Evolutionary conservation across 2,329 filamentous ascomycete genomes (phyloP), one percentile per base, ranked within the genome.

Genomic region (Aspergillus ibericus): DNA sequence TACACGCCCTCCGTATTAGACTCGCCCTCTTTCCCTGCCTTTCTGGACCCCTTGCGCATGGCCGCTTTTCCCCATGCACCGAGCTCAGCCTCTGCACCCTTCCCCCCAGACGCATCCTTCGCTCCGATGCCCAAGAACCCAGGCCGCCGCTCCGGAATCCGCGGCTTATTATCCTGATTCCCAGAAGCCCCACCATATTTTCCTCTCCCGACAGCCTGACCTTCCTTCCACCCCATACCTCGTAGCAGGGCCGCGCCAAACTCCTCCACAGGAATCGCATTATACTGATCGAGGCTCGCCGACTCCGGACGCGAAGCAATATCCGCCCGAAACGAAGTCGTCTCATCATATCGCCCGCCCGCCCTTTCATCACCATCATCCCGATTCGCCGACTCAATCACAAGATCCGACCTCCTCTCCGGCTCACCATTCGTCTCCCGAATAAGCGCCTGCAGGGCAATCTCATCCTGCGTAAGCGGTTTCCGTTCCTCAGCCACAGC

Each of bases 151-250:
- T 89, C 88, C 13, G 87, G 81, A 16, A 87, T 79, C 62, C 85
- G 88, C 35, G 87, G 81, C 64, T 89, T 89, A 5, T 78, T 81
- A 3, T 80, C 74, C 1, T 81, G 82, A 48, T 80, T 77, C 61
- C 68, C 62, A 35, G 70, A 64, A 59, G 75, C 66, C 35, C 55
- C 74, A 25, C 75, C 75, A 55, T 83, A 79, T 22, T 82, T 79
- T 55, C 86, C 84, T 62, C 69, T 74, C 77, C 88, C 80, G 53
- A 86, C 80, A 38, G 79, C 77, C 62, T 85, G 81, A 16, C 82
- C 86, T 63, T 87, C 85, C 69, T 97, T 92, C 93, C 93, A 97
- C 8, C 95, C 95, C 90, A 98, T 97, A 9, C 93, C 92, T 32
- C 93, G 87, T 35, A 99, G 82, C 63, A 98, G 82, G 0, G 93